These are phyloP conservation scores for Chrysanthemum makinoi DNA, from an alignment of 129 eudicot species.

Conservation along the genomic window DNA sequence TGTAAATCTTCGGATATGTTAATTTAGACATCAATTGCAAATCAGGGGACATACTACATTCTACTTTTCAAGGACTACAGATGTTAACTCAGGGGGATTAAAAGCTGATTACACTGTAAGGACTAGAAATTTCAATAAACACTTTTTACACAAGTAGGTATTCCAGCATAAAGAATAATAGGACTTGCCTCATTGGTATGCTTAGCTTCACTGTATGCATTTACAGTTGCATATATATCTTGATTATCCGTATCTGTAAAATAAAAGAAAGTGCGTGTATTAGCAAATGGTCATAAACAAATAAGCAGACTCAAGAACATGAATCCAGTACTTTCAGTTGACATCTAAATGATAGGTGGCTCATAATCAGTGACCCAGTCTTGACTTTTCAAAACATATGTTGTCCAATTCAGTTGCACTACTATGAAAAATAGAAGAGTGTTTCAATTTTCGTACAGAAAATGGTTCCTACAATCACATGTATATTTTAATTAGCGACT, in stretches of 20 bases:
- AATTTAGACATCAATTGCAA: not conserved
- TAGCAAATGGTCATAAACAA: slow-evolving; percentile 5
- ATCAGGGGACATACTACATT: slow-evolving; percentile 5
- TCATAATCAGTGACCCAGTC: slow-evolving; percentile 6
- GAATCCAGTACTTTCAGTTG: slow-evolving; percentile 10
- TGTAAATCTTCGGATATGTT: not conserved
- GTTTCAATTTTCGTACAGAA: not conserved
- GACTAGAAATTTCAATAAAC: not conserved
- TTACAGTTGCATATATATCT: slow-evolving; percentile 31
- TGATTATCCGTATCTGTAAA: slow-evolving; percentile 29
- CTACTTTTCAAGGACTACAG: not conserved
- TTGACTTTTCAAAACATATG: slow-evolving; percentile 1
- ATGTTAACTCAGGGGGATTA: not conserved
- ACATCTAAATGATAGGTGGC: slow-evolving; percentile 13
- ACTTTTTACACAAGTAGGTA: not conserved
- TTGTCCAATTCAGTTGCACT: not conserved
- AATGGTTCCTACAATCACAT: not conserved
- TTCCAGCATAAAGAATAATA: not conserved
- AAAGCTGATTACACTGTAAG: too few relatives aligned
- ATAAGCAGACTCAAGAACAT: slow-evolving; percentile 4
- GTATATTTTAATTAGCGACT: not conserved
- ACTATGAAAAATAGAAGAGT: too few relatives aligned
- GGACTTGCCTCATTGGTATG: slow-evolving; percentile 44
- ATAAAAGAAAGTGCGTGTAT: slow-evolving; percentile 12
- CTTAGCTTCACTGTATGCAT: slow-evolving; percentile 28